Evolutionary conservation across 768 basidiomycete genomes (phyloP).

Genomic region (Boletus subcaerulescens): DNA sequence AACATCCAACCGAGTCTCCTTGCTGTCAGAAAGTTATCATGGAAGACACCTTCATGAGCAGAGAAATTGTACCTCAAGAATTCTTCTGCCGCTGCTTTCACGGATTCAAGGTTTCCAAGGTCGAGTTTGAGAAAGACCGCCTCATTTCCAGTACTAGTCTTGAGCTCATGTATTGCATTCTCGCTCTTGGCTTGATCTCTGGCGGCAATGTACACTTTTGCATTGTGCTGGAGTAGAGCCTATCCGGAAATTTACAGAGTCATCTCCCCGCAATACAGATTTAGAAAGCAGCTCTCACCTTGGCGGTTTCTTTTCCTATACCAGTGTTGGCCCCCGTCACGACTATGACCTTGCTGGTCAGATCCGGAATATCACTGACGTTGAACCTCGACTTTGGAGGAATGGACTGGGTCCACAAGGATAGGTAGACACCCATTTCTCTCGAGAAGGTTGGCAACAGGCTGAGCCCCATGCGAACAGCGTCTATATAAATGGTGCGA

Average conservation of each 20-base stretch:
- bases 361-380: constrained; percentile 22
- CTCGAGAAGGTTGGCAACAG: too few species aligned
- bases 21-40: constrained; percentile 21
- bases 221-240: constrained; percentile 30
- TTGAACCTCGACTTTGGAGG: too few species aligned
- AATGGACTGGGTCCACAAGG: too few species aligned
- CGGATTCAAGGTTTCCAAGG: constrained; percentile 32
- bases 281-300: neutral
- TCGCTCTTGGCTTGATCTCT: constrained; percentile 24
- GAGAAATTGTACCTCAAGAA: constrained; percentile 21
- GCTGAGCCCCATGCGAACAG: too few species aligned
- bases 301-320: constrained; percentile 29
- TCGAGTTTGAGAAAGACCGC: constrained; percentile 37
- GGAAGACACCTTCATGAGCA: too few species aligned
- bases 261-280: too few species aligned
- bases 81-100: constrained; percentile 35
- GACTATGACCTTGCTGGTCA: constrained; percentile 33
- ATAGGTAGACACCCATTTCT: too few species aligned
- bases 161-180: constrained; percentile 31
- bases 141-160: constrained; percentile 31
- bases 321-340: constrained; percentile 36
- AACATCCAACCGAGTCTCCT: constrained; percentile 44
- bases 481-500: too few species aligned
- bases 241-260: neutral
- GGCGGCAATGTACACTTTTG: constrained; percentile 37